These are phyloP conservation scores for Pueraria montana DNA, from an alignment of 306 rosid genomes.

Conservation along the genomic window DNA sequence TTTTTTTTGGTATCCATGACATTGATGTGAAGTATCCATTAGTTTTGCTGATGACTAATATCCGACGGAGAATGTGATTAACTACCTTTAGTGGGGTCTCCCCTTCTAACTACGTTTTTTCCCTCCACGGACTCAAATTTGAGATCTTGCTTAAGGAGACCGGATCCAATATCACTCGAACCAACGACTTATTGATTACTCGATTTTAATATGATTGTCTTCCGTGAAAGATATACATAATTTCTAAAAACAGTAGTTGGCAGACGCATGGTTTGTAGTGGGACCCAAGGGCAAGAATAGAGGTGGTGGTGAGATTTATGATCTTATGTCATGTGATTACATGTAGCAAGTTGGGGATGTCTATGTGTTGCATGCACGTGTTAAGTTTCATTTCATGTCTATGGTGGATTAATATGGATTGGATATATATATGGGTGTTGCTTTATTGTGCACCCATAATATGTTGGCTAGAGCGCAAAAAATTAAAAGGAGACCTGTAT, in stretches of 20 bases:
- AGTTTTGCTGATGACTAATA: no score
- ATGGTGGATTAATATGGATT: background rate
- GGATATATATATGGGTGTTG: background rate
- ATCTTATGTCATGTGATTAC: conserved; percentile 69
- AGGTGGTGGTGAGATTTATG: conserved; percentile 52
- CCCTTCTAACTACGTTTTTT: no score
- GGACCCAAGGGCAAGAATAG: conserved; percentile 32
- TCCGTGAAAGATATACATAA: no score
- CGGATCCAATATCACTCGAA: no score
- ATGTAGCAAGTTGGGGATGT: conserved; percentile 53
- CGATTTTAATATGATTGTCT: no score
- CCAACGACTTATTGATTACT: no score
- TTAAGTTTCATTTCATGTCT: conserved; percentile 32
- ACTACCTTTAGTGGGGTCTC: no score
- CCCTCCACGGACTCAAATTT: no score
- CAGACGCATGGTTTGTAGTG: conserved; percentile 62
- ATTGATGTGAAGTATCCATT: no score
- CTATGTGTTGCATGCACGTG: conserved; percentile 55
- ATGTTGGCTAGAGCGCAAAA: conserved; percentile 10
- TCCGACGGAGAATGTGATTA: no score
- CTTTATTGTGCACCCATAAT: conserved; percentile 21
- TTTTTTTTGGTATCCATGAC: no score
- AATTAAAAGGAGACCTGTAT: background rate
- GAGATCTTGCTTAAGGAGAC: no score
- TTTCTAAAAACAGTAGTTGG: background rate